Evolutionary conservation across 108 stramenopile species (phyloP), one percentile per base, ranked within the genome.

Genomic region (Nannochloropsis oceanica): DNA sequence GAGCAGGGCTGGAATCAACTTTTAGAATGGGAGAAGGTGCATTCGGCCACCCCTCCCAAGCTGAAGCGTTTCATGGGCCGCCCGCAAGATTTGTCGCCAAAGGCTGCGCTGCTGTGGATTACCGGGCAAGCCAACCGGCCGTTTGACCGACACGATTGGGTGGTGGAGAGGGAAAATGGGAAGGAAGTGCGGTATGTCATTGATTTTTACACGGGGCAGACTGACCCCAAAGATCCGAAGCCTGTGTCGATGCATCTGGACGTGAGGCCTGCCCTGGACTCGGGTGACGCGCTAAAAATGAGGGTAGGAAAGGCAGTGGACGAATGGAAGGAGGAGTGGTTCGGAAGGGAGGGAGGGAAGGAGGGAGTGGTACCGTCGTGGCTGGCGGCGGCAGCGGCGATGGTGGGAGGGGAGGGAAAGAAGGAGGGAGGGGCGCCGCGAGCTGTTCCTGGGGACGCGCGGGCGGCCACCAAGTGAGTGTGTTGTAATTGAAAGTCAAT

Each of bases 71-170:
- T 98, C 91, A 86, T 94, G 27, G 97, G 97, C 26, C 92, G 95
- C 44, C 96, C 96, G 43, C 93, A 93, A 12, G 95, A 97, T 88
- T 86, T 93, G 79, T 91, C 94, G 59, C 97, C 97, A 43, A 94
- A 95, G 88, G 96, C 97, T 8, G 95, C 93, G 92, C 84, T 95
- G 42, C 34, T 34, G 1, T 34, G 34, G 34, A 34, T 34, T 3
- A 34, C 34, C 5, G 34, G 34, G 34, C 93, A 93, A 85, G 92
- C 93, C 82, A 50, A 95, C 11, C 91, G 91, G 81, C 97, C 97
- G 20, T 98, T 98, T 92, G 97, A 98, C 93, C 89, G 97, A 42
- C 97, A 98, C 87, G 97, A 98, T 90, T 98, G 97, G 97, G 95
- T 95, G 87, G 94, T 97, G 43, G 93, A 93, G 83, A 34, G 34